phyloP scores from a whole-genome alignment of 208 protist species.

The Herpetomonas muscarum region DNA sequence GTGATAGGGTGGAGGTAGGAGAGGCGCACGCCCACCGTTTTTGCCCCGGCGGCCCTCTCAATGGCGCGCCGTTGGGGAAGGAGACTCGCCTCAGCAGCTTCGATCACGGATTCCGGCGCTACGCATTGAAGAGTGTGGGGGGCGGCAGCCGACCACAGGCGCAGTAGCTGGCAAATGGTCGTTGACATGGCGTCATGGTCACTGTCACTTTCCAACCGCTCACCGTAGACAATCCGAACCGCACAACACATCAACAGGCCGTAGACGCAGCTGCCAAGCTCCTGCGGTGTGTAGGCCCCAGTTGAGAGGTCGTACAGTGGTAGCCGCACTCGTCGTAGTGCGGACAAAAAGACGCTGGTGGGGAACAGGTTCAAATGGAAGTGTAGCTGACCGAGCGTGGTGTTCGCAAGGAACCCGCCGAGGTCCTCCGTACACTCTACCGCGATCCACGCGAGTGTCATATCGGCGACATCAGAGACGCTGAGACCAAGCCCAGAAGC shows the following conservation, averaged over 20 bases:
- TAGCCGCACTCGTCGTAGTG: constrained; percentile 23
- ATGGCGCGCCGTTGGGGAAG: too few species aligned
- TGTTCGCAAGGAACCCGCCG: constrained; percentile 14
- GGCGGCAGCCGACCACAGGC: too few species aligned
- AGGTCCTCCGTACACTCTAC: constrained; percentile 13
- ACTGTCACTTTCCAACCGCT: neutral
- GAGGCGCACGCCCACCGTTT: too few species aligned
- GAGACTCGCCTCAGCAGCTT: too few species aligned
- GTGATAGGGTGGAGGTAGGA: too few species aligned
- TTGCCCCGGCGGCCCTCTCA: too few species aligned
- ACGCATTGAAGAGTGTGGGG: too few species aligned
- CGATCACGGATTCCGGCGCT: too few species aligned
- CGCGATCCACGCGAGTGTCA: constrained; percentile 36
- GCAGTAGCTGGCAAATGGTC: neutral
- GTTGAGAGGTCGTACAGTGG: constrained; percentile 2
- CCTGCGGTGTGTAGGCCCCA: too few species aligned
- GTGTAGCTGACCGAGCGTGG: constrained; percentile 23
- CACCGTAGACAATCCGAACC: neutral
- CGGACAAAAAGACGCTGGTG: constrained; percentile 36
- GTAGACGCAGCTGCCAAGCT: too few species aligned
- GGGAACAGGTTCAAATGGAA: constrained; percentile 38
- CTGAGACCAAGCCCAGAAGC: constrained; percentile 19
- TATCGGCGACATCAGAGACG: constrained; percentile 21
- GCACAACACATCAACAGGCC: neutral
- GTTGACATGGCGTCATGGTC: neutral